Percentiles rank a stretch among this genome's conserved stretches.
Evolutionary conservation across 169 alveolate species (phyloP).

Genomic region (Plasmodium coatneyi): DNA sequence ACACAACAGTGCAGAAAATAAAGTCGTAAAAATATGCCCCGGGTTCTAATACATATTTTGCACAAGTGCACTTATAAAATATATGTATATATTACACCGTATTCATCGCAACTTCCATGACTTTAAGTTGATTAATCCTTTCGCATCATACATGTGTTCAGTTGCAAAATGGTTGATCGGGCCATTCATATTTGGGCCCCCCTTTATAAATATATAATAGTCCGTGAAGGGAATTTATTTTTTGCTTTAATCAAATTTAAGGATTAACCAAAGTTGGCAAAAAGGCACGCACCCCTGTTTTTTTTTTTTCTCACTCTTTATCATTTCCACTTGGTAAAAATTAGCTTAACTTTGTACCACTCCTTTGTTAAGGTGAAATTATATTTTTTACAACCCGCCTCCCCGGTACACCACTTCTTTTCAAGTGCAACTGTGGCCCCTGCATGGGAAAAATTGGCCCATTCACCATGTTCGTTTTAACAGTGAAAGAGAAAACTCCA

Average conservation of each 20-base stretch:
- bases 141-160: not conserved
- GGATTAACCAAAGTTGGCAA: not conserved
- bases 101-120: not conserved
- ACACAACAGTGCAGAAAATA: not conserved
- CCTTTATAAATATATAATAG: not conserved
- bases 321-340: no score
- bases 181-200: not conserved
- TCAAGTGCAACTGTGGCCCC: no score
- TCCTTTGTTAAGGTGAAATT: no score
- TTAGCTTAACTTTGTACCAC: no score
- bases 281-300: not conserved
- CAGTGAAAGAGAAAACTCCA: no score
- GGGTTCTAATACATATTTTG: not conserved
- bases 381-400: no score
- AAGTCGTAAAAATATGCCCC: not conserved
- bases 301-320: no score
- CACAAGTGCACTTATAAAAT: not conserved
- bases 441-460: no score
- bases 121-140: not conserved
- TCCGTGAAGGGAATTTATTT: not conserved
- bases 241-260: not conserved
- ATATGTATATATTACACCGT: not conserved
- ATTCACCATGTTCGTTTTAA: no score
- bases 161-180: not conserved
- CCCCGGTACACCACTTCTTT: no score